Evolutionary conservation across 2,329 filamentous ascomycete species (phyloP).

Genomic region (Penicillium fuscoglaucum): DNA sequence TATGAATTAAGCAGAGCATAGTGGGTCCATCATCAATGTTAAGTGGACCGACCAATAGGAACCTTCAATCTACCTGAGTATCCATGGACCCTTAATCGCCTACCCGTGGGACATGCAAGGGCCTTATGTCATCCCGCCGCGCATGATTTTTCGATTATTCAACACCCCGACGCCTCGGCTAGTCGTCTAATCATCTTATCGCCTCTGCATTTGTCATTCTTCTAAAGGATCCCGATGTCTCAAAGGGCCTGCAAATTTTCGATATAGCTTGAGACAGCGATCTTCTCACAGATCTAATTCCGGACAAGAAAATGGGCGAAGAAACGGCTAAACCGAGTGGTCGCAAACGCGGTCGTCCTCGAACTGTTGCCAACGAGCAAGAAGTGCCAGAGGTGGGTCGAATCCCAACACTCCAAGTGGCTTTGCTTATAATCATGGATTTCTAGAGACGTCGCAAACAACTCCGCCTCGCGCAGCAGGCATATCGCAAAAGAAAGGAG

Average conservation of each 20-base stretch:
- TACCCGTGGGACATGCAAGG: not conserved
- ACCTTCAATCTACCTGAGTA: no score
- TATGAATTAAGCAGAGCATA: not conserved
- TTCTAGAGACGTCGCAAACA: slow-evolving; percentile 30
- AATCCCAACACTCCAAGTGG: not conserved
- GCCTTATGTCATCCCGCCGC: not conserved
- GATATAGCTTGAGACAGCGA: not conserved
- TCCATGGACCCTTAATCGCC: not conserved
- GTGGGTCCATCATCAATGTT: not conserved
- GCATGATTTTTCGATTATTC: slow-evolving; percentile 6
- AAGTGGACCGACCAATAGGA: not conserved
- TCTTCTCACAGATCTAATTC: not conserved
- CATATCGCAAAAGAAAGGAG: slow-evolving; percentile 30
- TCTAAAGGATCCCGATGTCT: not conserved
- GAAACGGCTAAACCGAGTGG: slow-evolving; percentile 11
- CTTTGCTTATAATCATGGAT: slow-evolving; percentile 8
- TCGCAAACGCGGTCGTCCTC: slow-evolving; percentile 29
- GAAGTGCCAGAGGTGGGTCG: slow-evolving; percentile 26
- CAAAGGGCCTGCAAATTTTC: not conserved
- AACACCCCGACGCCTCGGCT: not conserved
- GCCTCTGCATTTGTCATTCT: not conserved
- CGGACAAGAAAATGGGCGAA: slow-evolving; percentile 2
- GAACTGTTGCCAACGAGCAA: slow-evolving; percentile 22
- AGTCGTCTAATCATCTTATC: not conserved
- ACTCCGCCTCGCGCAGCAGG: slow-evolving; percentile 29